These are phyloP conservation scores for Camellia lanceoleosa DNA, from an alignment of 148 eudicot species.

Conservation along the genomic window DNA sequence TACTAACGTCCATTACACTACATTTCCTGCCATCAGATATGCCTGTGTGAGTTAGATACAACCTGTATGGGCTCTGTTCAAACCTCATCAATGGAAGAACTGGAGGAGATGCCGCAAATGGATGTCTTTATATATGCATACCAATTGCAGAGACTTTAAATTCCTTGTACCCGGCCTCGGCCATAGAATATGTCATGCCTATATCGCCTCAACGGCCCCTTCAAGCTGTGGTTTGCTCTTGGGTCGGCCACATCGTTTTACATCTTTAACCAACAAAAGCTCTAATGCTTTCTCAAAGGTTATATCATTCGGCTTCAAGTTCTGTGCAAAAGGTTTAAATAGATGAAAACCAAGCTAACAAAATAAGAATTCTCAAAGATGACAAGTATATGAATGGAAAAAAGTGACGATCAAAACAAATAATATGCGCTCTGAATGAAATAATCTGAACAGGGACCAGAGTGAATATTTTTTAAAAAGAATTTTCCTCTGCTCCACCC, in stretches of 20 bases:
- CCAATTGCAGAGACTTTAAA: neutral
- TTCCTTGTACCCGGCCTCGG: neutral
- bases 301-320: slow-evolving; percentile 43
- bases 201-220: slow-evolving; percentile 42
- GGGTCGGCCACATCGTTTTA: slow-evolving; percentile 59
- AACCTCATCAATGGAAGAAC: neutral
- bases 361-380: neutral
- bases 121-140: neutral
- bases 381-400: no score
- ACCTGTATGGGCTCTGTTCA: neutral
- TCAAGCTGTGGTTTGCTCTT: slow-evolving; percentile 39
- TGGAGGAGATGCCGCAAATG: neutral
- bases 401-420: neutral
- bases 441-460: no score
- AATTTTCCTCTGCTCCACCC: no score
- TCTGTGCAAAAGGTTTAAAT: slow-evolving; percentile 35
- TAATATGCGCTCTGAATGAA: no score
- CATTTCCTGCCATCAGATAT: neutral
- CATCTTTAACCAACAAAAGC: slow-evolving; percentile 47
- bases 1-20: neutral
- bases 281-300: slow-evolving; percentile 68
- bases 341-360: neutral
- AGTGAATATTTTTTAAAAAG: neutral
- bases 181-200: slow-evolving; percentile 10
- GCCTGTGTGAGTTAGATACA: neutral